Evolutionary conservation across 345 rosid genomes (phyloP).

Genomic region (Turnera subulata): DNA sequence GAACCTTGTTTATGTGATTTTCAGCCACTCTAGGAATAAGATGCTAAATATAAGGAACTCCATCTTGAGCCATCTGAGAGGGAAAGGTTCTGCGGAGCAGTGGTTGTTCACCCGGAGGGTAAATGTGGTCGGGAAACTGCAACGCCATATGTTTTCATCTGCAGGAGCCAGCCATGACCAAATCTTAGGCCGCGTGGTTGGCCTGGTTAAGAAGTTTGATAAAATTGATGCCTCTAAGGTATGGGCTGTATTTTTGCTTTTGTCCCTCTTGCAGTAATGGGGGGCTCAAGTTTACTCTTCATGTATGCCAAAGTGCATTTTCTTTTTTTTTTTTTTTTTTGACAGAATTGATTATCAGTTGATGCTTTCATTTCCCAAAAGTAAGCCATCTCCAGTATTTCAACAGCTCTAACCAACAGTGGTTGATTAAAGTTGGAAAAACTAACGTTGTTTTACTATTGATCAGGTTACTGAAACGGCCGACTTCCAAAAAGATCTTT

Average conservation of each 20-base stretch:
- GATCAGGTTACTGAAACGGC: slow-evolving; percentile 55
- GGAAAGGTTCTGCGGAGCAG: slow-evolving; percentile 28
- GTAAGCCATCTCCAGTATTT: too few species aligned
- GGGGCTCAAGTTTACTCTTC: too few species aligned
- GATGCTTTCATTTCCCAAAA: too few species aligned
- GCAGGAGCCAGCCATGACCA: slow-evolving; percentile 25
- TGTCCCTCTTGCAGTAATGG: too few species aligned
- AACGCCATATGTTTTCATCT: slow-evolving; percentile 28
- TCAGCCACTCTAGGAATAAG: slow-evolving; percentile 13
- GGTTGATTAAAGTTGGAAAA: too few species aligned
- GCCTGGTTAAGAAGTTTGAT: slow-evolving; percentile 51
- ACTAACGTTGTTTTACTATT: neutral
- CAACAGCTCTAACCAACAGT: too few species aligned
- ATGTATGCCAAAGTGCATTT: too few species aligned
- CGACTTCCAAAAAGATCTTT: slow-evolving; percentile 56
- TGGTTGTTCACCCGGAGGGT: slow-evolving; percentile 10
- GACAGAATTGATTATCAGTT: too few species aligned
- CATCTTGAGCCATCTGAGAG: slow-evolving; percentile 42
- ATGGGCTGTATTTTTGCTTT: neutral
- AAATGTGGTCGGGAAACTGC: slow-evolving; percentile 21
- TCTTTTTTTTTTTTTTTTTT: too few species aligned
- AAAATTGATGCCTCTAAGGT: slow-evolving; percentile 56
- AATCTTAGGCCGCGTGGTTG: slow-evolving; percentile 39
- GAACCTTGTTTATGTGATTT: neutral
- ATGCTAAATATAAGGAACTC: slow-evolving; percentile 42